Evolutionary conservation across 2,329 filamentous ascomycete species (phyloP), one percentile per base, ranked within the genome.

Genomic region (Xylaria sp.): DNA sequence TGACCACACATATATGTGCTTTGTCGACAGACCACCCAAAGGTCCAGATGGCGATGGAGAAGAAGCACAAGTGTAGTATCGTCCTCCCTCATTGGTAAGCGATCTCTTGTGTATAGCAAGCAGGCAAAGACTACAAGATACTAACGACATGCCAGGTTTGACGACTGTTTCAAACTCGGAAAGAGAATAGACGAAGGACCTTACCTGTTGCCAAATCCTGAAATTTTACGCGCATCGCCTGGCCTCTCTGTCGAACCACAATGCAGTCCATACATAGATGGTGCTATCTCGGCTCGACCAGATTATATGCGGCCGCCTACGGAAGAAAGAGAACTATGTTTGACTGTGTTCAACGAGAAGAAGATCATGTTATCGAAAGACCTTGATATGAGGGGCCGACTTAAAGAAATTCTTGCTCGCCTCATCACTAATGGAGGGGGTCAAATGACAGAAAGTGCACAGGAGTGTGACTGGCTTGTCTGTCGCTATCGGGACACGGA

Each of bases 141-240:
- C 76, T 81, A 71, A 79, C 66, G n/a, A 34, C 44, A 9, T 12
- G 28, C 46, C 71, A 94, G 92, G 94, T 98, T 99, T 78, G 95
- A 98, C 75, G 95, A 98, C 79, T 99, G 96, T 81, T 88, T 99
- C 74, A 96, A 93, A 80, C 88, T 99, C 34, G 94, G 95, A 59
- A 94, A 94, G 80, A 90, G 93, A 68, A 98, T 99, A 74, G 92
- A 93, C 74, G 96, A 99, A 79, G 83, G 85, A 7, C 96, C 96
- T 0, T 99, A 99, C 78, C 83, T 89, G 23, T 86, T 98, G 1
- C 96, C 96, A 1, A 86, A 98, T 73, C 92, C 96, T 1, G 93
- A 97, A 73, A 92, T 97, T 41, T 83, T 97, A n/a, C 85, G 84
- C 48, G 84, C 84, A 52, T 82, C 84, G 7, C 82, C 87, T 23